These are phyloP conservation scores for Suillus weaverae DNA, from an alignment of 768 basidiomycete species.

Conservation along the genomic window DNA sequence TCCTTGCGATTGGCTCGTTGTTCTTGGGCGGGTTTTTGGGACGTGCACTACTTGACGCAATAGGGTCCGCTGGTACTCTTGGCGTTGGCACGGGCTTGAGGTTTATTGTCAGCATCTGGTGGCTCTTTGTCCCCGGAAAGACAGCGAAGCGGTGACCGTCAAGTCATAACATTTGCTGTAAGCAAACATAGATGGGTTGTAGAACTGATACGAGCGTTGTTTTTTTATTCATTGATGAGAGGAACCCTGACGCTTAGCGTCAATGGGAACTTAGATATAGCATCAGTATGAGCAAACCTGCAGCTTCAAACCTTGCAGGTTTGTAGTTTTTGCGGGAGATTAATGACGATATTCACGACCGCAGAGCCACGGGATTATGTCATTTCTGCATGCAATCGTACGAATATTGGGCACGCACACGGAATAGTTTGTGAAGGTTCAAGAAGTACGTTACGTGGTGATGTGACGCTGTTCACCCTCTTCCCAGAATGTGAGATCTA, in stretches of 20 bases:
- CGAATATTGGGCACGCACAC: neutral
- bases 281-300: neutral
- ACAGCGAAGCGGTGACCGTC: neutral
- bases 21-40: conserved; percentile 72
- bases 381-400: neutral
- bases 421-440: neutral
- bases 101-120: conserved; percentile 55
- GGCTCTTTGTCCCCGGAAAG: conserved; percentile 55
- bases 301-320: neutral
- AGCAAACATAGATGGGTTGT: conserved; percentile 2
- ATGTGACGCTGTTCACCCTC: neutral
- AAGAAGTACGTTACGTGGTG: conserved; percentile 1
- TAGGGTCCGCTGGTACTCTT: conserved; percentile 59
- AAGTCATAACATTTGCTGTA: neutral
- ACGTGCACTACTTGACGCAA: conserved; percentile 52
- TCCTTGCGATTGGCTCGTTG: conserved; percentile 58
- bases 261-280: neutral
- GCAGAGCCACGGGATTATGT: neutral
- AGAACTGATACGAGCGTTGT: neutral
- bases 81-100: conserved; percentile 66
- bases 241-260: neutral
- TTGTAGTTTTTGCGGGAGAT: neutral
- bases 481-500: neutral
- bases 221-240: neutral
- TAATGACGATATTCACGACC: neutral